Evolutionary conservation across 257 asterid genomes (phyloP).

Genomic region (Ehretia macrophylla): DNA sequence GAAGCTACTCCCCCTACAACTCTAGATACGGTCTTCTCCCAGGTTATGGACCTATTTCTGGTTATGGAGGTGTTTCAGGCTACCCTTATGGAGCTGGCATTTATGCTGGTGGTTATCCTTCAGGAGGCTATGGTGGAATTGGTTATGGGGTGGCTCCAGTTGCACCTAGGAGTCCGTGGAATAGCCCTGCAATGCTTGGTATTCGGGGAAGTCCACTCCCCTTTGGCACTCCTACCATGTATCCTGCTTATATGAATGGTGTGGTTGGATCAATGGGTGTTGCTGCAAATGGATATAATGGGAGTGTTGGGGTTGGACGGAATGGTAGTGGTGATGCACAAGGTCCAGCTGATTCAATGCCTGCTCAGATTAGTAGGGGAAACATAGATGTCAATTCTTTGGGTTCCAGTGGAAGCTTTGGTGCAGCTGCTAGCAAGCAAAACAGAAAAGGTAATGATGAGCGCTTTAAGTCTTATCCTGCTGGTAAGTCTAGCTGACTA

Average conservation of each 20-base stretch:
- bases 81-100: slow-evolving; percentile 58
- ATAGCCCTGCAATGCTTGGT: slow-evolving; percentile 34
- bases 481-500: neutral
- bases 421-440: slow-evolving; percentile 37
- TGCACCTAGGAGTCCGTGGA: slow-evolving; percentile 51
- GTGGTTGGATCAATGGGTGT: slow-evolving; percentile 35
- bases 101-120: slow-evolving; percentile 50
- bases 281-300: slow-evolving; percentile 38
- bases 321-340: slow-evolving; percentile 37
- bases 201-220: slow-evolving; percentile 44
- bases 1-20: slow-evolving; percentile 28
- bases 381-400: slow-evolving; percentile 34
- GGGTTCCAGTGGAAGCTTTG: slow-evolving; percentile 32
- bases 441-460: slow-evolving; percentile 11
- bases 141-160: slow-evolving; percentile 52
- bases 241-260: slow-evolving; percentile 56
- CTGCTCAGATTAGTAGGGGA: slow-evolving; percentile 22
- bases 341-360: slow-evolving; percentile 29
- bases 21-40: slow-evolving; percentile 55
- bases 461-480: too few species aligned
- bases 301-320: slow-evolving; percentile 31
- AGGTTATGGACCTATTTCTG: slow-evolving; percentile 22
- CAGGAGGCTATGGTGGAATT: slow-evolving; percentile 56
- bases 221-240: slow-evolving; percentile 37
- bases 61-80: slow-evolving; percentile 47